Percentiles rank a stretch among this genome's conserved stretches.
Evolutionary conservation across 2,329 filamentous ascomycete species (phyloP).

Genomic region (Ampelomyces quisqualis): DNA sequence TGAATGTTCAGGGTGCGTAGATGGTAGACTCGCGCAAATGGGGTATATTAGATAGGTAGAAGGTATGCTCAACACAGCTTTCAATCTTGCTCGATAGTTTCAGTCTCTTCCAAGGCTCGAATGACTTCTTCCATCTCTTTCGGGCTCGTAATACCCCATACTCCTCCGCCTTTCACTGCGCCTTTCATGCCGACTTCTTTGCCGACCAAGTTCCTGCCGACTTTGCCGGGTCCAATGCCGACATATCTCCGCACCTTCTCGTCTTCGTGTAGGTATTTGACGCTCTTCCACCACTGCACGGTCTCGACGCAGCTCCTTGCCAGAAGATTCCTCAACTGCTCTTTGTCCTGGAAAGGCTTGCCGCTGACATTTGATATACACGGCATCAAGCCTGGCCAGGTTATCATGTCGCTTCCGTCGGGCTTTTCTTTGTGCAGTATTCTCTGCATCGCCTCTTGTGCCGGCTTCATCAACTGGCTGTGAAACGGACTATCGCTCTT

Average conservation of each 20-base stretch:
- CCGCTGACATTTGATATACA: constrained; percentile 87
- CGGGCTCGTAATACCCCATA: constrained; percentile 87
- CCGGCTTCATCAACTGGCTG: constrained; percentile 86
- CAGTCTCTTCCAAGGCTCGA: constrained; percentile 50
- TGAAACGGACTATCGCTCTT: constrained; percentile 91
- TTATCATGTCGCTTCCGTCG: constrained; percentile 64
- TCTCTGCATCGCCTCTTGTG: constrained; percentile 69
- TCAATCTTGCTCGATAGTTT: constrained; percentile 42
- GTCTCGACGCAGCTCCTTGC: constrained; percentile 86
- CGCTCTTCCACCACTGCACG: constrained; percentile 91
- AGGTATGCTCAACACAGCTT: background rate
- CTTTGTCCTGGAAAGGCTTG: constrained; percentile 70
- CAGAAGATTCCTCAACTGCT: constrained; percentile 75
- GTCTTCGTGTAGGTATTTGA: constrained; percentile 83
- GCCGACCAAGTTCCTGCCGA: constrained; percentile 87
- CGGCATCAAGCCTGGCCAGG: constrained; percentile 71
- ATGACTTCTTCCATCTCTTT: constrained; percentile 53
- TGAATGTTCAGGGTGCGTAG: constrained; percentile 35
- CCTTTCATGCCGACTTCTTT: constrained; percentile 93
- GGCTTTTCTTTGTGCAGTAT: constrained; percentile 63
- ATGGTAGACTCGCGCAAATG: background rate
- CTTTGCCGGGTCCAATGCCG: constrained; percentile 90
- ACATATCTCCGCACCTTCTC: constrained; percentile 81
- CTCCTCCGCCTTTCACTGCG: constrained; percentile 80
- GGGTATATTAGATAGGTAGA: too few relatives aligned